Evolutionary conservation across 225 moss, liverwort and hornwort species (phyloP), one percentile per base, ranked within the genome.

Genomic region (Neckera pumila): DNA sequence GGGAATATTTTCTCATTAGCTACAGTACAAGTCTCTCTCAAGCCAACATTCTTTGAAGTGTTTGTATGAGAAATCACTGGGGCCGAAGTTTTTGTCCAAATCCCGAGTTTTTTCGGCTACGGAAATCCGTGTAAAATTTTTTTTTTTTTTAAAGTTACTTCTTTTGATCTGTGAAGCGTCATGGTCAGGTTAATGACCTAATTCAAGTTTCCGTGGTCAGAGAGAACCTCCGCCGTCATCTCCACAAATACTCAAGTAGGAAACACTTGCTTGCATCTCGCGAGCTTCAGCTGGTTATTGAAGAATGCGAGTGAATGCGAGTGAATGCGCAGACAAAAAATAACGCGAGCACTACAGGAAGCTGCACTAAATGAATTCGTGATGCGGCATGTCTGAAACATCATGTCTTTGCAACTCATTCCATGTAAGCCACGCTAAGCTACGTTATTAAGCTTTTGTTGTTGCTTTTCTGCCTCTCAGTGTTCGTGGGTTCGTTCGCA

Each of bases 1-100:
- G 14, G 1, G 8, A 1, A 75, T 49, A 8, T 7, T 0, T 0
- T 31, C 4, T 47, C 47, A 11, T 47, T 30, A 0, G 4, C 31
- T 31, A 47, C 19, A 7, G 45, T n/a, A n/a, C n/a, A 45, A 47
- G 47, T 33, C 4, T 31, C 19, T 31, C 1, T 17, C 2, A 17
- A 73, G 1, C 18, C 47, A 47, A 31, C 19, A 47, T 7, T 45
- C 10, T 5, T 10, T 45, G 6, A 28, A 28, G 43, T 45, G 17
- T 17, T 45, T 73, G 10, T 10, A 3, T 42, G 42, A 42, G 23
- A 27, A 72, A 43, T 43, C 6, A 42, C 11, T 15, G 3, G 9
- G 43, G 73, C 10, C 27, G 2, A 72, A 43, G 2, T 17, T 45
- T 45, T 73, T 17, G 17, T 45, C 27, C 28, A 43, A 43, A 72